These are phyloP conservation scores for Pholiota adiposa DNA, from an alignment of 1,284 basidiomycete species.

Conservation along the genomic window DNA sequence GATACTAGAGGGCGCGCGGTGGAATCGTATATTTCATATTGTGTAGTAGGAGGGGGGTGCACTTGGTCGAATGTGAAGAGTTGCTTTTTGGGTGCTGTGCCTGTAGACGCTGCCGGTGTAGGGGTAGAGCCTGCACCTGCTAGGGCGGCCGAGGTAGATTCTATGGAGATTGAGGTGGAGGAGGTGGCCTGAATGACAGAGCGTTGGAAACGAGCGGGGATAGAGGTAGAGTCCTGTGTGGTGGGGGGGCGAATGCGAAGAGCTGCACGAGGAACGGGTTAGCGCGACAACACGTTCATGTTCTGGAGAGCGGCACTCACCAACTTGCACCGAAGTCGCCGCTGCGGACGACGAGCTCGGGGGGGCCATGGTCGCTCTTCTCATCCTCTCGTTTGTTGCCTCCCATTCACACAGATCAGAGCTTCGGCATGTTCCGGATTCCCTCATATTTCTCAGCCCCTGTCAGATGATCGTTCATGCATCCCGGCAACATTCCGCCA, in stretches of 20 bases:
- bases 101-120: constrained; percentile 54
- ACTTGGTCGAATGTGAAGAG: constrained; percentile 95
- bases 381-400: constrained; percentile 31
- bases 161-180: constrained; percentile 75
- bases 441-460: constrained; percentile 28
- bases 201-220: constrained; percentile 93
- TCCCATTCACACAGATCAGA: constrained; percentile 32
- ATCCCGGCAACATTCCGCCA: neutral
- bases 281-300: too few species aligned
- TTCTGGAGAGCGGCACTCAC: constrained; percentile 50
- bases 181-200: constrained; percentile 81
- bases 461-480: constrained; percentile 24
- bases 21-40: constrained; percentile 83
- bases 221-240: constrained; percentile 78
- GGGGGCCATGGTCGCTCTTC: constrained; percentile 65
- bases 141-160: constrained; percentile 56
- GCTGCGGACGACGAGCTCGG: constrained; percentile 64
- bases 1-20: constrained; percentile 87
- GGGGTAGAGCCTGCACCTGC: constrained; percentile 47
- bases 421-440: constrained; percentile 36
- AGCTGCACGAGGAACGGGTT: constrained; percentile 52
- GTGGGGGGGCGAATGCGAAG: constrained; percentile 92
- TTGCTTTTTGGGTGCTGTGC: constrained; percentile 75
- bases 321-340: constrained; percentile 87
- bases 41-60: constrained; percentile 80